Evolutionary conservation across 768 basidiomycete species (phyloP), one percentile per base, ranked within the genome.

Genomic region (Suillus fuscotomentosus): DNA sequence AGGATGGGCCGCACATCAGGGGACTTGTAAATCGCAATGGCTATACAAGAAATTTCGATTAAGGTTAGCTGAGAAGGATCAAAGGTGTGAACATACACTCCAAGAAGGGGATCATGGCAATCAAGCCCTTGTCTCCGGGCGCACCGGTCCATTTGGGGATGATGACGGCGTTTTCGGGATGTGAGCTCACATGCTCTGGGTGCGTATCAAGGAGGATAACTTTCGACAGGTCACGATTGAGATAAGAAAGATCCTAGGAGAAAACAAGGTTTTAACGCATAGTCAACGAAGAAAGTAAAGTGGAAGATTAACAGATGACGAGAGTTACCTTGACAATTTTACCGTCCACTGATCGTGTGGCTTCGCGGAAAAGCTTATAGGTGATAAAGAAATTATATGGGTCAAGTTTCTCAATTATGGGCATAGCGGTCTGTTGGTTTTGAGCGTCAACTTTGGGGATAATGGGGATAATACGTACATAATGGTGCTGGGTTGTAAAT

Each of bases 51-150:
- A 8, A 11, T 31, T 67, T 47, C 62, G 41, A 34, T 62, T 14
- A 38, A 22, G 14, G 56, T 38, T n/a, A 20, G 2, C 17, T 27
- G 2, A 47, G 5, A 34, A 17, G 27, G 2, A 36, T 59, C 27
- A 8, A 65, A 57, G 17, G 57, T 24, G 36, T 7, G n/a, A 10
- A 78, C 83, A 61, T 70, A 82, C 95, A 95, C 81, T 99, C 97
- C 5, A 99, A 84, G 88, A 99, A 98, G 1, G 97, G 97, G 68
- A 99, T 95, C 83, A 98, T 84, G n/a, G 88, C 89, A 22, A 98
- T 75, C 47, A 99, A 86, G 0, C 92, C 94, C 67, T 81, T 86
- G 74, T 89, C 88, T 75, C 89, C 78, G 0, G 87, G 79, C 60
- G 89, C 86, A 3, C 96, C 97, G 1, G 86, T 86, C 97, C 97